Evolutionary conservation across 805 yeast genomes (phyloP).

Genomic region (Candida taoyuanica): DNA sequence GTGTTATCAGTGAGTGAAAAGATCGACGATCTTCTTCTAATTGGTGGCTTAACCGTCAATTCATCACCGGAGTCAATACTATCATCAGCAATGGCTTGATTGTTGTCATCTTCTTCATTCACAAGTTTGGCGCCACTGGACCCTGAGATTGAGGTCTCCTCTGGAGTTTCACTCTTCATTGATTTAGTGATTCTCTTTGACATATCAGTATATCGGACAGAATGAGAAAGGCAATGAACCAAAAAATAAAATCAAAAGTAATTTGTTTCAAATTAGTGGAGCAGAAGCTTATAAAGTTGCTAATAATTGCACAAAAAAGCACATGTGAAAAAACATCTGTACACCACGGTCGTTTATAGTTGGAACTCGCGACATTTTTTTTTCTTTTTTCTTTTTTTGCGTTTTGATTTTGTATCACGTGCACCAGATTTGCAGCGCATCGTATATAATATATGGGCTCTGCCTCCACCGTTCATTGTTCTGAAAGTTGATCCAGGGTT

Average conservation of each 20-base stretch:
- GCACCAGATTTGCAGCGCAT: too few species aligned
- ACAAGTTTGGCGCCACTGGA: slow-evolving; percentile 1
- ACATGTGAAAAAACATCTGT: neutral
- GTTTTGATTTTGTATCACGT: too few species aligned
- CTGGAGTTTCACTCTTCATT: slow-evolving; percentile 1
- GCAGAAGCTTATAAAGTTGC: too few species aligned
- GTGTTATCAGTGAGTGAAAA: slow-evolving; percentile 34
- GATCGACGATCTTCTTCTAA: slow-evolving; percentile 48
- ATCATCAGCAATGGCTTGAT: slow-evolving; percentile 20
- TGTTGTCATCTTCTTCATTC: slow-evolving; percentile 1
- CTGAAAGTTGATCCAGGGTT: too few species aligned
- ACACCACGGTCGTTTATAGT: neutral
- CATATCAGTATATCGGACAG: slow-evolving; percentile 9
- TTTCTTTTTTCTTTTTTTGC: slow-evolving; percentile 21
- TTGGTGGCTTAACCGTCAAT: slow-evolving; percentile 13
- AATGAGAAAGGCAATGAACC: too few species aligned
- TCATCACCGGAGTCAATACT: slow-evolving; percentile 21
- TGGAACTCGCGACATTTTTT: too few species aligned
- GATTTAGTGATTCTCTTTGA: slow-evolving; percentile 22
- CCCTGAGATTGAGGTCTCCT: neutral
- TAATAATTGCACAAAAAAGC: neutral
- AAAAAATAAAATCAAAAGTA: too few species aligned
- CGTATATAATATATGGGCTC: too few species aligned
- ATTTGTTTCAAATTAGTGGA: too few species aligned
- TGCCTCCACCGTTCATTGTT: too few species aligned